Evolutionary conservation across 2,329 filamentous ascomycete genomes (phyloP).

Genomic region (Cadophora gregata): DNA sequence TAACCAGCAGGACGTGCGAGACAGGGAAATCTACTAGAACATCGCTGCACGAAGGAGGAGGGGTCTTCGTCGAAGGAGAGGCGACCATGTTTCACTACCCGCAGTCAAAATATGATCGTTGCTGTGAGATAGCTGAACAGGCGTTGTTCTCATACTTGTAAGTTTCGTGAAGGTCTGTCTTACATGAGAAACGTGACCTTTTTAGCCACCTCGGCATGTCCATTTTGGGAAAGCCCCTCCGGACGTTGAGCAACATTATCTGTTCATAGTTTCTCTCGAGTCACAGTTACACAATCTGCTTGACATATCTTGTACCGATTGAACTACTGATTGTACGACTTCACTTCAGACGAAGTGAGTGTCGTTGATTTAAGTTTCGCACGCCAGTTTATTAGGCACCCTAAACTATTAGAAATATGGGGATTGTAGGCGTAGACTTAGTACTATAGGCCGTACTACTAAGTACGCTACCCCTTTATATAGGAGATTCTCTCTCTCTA

Average conservation of each 20-base stretch:
- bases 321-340: background rate
- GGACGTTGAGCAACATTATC: background rate
- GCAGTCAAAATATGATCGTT: background rate
- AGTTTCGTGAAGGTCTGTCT: background rate
- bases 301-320: background rate
- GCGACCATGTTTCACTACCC: background rate
- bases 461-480: no score
- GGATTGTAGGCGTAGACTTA: no score
- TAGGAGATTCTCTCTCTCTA: no score
- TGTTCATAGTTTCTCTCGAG: background rate
- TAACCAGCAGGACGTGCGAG: constrained; percentile 56
- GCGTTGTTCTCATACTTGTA: background rate
- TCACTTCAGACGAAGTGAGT: constrained; percentile 1
- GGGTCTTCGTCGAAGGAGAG: constrained; percentile 14
- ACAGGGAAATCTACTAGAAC: constrained; percentile 52
- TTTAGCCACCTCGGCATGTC: background rate
- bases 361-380: background rate
- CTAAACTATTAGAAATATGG: no score
- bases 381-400: background rate
- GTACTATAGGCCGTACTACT: no score
- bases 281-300: background rate
- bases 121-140: background rate
- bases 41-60: constrained; percentile 32
- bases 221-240: background rate
- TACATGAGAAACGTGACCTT: constrained; percentile 16